A percentile compares a stretch with the other conserved stretches of the same genome.
Evolutionary conservation across 2,329 filamentous ascomycete species (phyloP).

Genomic region (Hirsutella thompsonii): DNA sequence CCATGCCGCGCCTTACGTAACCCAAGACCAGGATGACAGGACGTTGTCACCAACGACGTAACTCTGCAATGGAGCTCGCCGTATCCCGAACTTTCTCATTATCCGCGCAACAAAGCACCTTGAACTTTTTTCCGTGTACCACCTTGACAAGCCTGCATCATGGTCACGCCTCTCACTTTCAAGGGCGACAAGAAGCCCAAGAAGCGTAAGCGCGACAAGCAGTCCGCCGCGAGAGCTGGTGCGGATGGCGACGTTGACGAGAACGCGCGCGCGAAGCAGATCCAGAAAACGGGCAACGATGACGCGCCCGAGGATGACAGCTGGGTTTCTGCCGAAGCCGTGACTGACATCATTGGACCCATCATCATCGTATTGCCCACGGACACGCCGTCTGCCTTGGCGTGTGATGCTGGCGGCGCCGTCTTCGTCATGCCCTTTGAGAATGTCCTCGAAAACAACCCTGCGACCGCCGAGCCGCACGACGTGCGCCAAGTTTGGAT

Average conservation of each 20-base stretch:
- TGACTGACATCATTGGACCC: conserved; percentile 67
- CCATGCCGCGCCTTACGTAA: conserved; percentile 12
- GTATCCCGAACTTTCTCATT: conserved; percentile 14
- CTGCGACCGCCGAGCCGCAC: conserved; percentile 81
- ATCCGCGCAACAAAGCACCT: no score
- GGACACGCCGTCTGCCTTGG: conserved; percentile 58
- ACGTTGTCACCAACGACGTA: no score
- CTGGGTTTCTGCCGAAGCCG: conserved; percentile 76
- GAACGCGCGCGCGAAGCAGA: conserved; percentile 8
- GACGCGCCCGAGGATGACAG: conserved; percentile 54
- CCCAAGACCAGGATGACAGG: conserved; percentile 1
- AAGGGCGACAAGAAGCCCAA: conserved; percentile 95
- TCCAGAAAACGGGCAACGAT: conserved; percentile 8
- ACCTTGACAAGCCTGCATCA: conserved; percentile 18
- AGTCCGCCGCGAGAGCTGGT: conserved; percentile 16
- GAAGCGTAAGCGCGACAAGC: conserved; percentile 64
- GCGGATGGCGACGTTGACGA: conserved; percentile 30
- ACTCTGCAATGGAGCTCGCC: conserved; percentile 19
- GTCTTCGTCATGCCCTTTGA: conserved; percentile 74
- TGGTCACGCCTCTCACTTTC: conserved; percentile 86
- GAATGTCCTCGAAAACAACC: conserved; percentile 77
- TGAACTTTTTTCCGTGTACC: no score
- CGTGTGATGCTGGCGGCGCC: conserved; percentile 75
- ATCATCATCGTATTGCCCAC: conserved; percentile 73
- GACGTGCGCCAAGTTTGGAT: conserved; percentile 96